phyloP scores from a whole-genome alignment of 176 grass and related monocot genomes.

The Puya raimondii region DNA sequence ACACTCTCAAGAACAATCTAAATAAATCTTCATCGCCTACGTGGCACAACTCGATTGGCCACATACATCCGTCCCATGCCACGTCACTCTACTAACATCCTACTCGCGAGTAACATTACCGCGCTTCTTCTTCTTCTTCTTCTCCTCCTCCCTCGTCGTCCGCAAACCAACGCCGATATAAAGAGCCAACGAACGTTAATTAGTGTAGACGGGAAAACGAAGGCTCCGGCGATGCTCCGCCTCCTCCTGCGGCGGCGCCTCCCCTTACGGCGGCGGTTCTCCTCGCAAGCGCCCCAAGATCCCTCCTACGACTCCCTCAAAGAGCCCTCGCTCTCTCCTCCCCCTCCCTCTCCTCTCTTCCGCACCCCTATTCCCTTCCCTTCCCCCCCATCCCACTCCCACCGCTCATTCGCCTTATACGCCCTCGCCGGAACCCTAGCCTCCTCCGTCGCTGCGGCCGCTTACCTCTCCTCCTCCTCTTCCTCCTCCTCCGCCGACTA shows the following conservation, averaged over 20 bases:
- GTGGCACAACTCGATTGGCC: background rate
- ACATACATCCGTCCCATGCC: background rate
- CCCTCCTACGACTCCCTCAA: background rate
- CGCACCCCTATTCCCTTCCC: background rate
- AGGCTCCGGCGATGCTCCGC: conserved; percentile 25
- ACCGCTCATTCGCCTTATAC: conserved; percentile 2
- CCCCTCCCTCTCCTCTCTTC: conserved; percentile 4
- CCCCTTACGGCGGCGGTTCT: conserved; percentile 15
- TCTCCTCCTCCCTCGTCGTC: background rate
- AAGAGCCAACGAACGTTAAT: background rate
- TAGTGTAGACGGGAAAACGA: background rate
- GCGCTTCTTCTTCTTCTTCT: background rate
- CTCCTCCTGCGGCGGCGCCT: conserved; percentile 13
- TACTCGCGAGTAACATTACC: background rate
- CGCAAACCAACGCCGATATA: background rate
- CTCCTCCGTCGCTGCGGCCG: conserved; percentile 17
- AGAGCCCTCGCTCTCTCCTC: background rate
- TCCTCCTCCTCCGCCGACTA: conserved; percentile 20
- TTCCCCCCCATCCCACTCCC: background rate
- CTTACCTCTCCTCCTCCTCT: conserved; percentile 23
- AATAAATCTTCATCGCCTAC: background rate
- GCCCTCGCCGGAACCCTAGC: conserved; percentile 24
- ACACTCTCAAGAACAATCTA: background rate
- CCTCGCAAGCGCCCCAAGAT: conserved; percentile 3
- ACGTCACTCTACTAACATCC: background rate